These are phyloP conservation scores for Ceratocystis papillata DNA, from an alignment of 2,329 filamentous ascomycete species.

Conservation along the genomic window DNA sequence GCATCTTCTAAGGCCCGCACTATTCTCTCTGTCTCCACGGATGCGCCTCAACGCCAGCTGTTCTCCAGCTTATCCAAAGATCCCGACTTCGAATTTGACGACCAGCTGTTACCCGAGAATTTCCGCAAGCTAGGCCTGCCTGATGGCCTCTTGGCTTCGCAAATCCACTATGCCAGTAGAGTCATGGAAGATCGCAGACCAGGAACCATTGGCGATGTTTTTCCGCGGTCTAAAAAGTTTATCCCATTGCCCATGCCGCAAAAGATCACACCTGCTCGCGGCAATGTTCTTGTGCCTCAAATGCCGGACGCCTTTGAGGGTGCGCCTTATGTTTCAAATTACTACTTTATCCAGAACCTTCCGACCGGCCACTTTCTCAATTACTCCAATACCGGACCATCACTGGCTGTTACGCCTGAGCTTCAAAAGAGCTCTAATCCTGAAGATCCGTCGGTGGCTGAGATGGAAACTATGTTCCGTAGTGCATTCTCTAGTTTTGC, in stretches of 20 bases:
- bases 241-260: slow-evolving; percentile 49
- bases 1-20: slow-evolving; percentile 30
- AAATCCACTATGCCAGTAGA: slow-evolving; percentile 34
- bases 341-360: slow-evolving; percentile 57
- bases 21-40: slow-evolving; percentile 67
- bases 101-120: slow-evolving; percentile 31
- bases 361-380: slow-evolving; percentile 60
- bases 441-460: slow-evolving; percentile 50
- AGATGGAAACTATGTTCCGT: slow-evolving; percentile 64
- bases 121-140: slow-evolving; percentile 59
- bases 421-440: slow-evolving; percentile 51
- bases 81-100: slow-evolving; percentile 26
- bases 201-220: slow-evolving; percentile 61
- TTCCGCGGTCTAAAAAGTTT: slow-evolving; percentile 32
- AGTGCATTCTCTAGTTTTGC: slow-evolving; percentile 73
- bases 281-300: slow-evolving; percentile 44
- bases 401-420: slow-evolving; percentile 38
- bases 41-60: slow-evolving; percentile 62
- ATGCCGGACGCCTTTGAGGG: slow-evolving; percentile 46
- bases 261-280: slow-evolving; percentile 58
- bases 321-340: slow-evolving; percentile 42
- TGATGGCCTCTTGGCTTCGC: slow-evolving; percentile 51
- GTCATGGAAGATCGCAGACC: slow-evolving; percentile 30
- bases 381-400: slow-evolving; percentile 44
- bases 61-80: slow-evolving; percentile 65